These are phyloP conservation scores for Botrytis porri DNA, from an alignment of 2,329 filamentous ascomycete genomes.

Conservation along the genomic window DNA sequence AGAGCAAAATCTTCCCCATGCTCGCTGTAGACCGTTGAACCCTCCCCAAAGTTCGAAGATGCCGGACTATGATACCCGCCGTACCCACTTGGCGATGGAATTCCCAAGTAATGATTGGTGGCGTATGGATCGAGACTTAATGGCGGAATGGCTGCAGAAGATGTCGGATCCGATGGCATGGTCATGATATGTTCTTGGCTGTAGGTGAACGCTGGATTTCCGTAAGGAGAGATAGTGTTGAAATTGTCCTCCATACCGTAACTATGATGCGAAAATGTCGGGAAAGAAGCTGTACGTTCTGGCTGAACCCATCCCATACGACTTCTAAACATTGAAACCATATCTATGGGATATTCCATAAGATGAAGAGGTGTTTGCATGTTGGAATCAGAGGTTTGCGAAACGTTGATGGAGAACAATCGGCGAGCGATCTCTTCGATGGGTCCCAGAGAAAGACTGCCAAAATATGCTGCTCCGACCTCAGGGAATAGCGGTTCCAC, in stretches of 20 bases:
- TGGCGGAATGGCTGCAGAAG: conserved; percentile 51
- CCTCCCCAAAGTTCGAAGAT: conserved; percentile 59
- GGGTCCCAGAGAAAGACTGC: conserved; percentile 72
- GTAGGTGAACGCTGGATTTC: conserved; percentile 60
- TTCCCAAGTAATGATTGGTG: conserved; percentile 56
- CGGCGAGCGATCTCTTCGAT: conserved; percentile 83
- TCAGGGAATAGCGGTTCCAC: conserved; percentile 91
- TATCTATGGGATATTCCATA: conserved; percentile 71
- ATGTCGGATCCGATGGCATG: conserved; percentile 49
- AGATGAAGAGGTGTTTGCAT: conserved; percentile 61
- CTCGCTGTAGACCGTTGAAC: conserved; percentile 62
- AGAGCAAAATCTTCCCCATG: conserved; percentile 49
- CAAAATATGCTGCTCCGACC: conserved; percentile 85
- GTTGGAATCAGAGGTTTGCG: conserved; percentile 54
- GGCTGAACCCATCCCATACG: conserved; percentile 67
- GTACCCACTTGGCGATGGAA: conserved; percentile 59
- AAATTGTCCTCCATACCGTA: conserved; percentile 50
- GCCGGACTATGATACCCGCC: conserved; percentile 56
- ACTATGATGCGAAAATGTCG: conserved; percentile 56
- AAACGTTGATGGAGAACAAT: conserved; percentile 65
- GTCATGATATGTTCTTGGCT: conserved; percentile 61
- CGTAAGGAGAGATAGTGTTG: conserved; percentile 52
- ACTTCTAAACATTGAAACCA: conserved; percentile 64
- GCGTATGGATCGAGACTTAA: conserved; percentile 53
- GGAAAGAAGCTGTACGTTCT: conserved; percentile 57